These are phyloP conservation scores for Penicillium pancosmium DNA, from an alignment of 495 filamentous ascomycete species.

Conservation along the genomic window DNA sequence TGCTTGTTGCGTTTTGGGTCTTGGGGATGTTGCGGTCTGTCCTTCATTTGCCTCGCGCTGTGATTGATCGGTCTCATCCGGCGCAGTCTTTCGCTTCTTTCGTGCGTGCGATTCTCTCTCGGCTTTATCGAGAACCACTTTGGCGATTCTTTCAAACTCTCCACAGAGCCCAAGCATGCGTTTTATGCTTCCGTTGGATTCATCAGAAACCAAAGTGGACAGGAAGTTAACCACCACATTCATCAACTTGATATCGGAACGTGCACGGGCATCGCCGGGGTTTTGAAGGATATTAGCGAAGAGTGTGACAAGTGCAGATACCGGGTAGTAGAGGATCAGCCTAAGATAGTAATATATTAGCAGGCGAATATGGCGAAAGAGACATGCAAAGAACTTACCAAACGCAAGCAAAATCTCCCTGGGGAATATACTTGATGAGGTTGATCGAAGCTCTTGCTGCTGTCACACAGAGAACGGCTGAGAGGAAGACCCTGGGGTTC, in stretches of 20 bases:
- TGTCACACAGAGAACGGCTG: constrained; percentile 86
- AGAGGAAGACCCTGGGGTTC: constrained; percentile 94
- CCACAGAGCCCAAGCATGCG: constrained; percentile 92
- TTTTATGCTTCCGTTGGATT: constrained; percentile 82
- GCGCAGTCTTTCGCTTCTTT: constrained; percentile 75
- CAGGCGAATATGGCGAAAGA: neutral
- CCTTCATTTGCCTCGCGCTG: constrained; percentile 24
- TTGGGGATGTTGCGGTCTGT: constrained; percentile 28
- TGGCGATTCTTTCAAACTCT: constrained; percentile 94
- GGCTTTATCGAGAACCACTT: constrained; percentile 85
- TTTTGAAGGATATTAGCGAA: constrained; percentile 98
- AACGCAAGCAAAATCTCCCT: constrained; percentile 91
- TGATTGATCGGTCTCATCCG: constrained; percentile 35
- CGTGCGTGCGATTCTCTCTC: constrained; percentile 77
- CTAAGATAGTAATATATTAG: constrained; percentile 43
- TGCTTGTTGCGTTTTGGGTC: constrained; percentile 23
- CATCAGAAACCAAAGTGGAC: constrained; percentile 71
- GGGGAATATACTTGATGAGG: constrained; percentile 92
- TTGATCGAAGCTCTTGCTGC: constrained; percentile 92
- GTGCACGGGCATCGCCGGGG: constrained; percentile 83
- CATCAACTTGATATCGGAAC: constrained; percentile 89
- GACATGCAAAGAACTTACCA: constrained; percentile 64
- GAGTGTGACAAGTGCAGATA: constrained; percentile 91
- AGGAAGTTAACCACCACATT: constrained; percentile 89
- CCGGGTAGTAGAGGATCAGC: constrained; percentile 96